Conservation (phyloP, 805 yeast genomes). For the Candida jianshihensis region DNA sequence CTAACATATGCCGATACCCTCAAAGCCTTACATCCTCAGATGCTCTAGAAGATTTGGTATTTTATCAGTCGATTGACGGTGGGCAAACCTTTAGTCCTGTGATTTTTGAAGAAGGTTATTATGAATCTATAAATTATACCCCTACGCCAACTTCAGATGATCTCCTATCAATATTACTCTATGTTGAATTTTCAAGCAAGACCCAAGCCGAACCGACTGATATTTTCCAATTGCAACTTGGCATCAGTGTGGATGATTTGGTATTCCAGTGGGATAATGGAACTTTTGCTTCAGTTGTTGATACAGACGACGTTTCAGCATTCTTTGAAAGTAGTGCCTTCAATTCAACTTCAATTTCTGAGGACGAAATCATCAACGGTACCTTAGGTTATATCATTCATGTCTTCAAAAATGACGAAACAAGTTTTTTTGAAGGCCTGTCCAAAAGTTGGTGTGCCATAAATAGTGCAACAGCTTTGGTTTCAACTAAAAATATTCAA, state of each 20-base stretch:
- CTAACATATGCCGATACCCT: constrained; percentile 9
- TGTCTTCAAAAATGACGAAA: constrained; percentile 38
- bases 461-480: constrained; percentile 31
- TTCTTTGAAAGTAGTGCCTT: constrained; percentile 43
- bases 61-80: constrained; percentile 3
- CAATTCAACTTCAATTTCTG: constrained; percentile 1
- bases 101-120: constrained; percentile 11
- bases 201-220: constrained; percentile 5
- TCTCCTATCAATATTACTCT: neutral
- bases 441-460: constrained; percentile 70
- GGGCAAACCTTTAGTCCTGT: constrained; percentile 1
- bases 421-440: constrained; percentile 30
- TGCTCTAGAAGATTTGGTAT: constrained; percentile 1
- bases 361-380: neutral
- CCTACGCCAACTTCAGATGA: constrained; percentile 1
- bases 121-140: constrained; percentile 2
- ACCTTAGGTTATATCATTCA: constrained; percentile 26
- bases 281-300: constrained; percentile 51
- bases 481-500: constrained; percentile 24
- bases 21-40: neutral
- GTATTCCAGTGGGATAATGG: constrained; percentile 65
- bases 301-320: constrained; percentile 63
- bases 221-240: constrained; percentile 35
- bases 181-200: constrained; percentile 1
- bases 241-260: constrained; percentile 54